Conservation (phyloP, 495 filamentous ascomycete genomes). For the Penicillium riverlandense region DNA sequence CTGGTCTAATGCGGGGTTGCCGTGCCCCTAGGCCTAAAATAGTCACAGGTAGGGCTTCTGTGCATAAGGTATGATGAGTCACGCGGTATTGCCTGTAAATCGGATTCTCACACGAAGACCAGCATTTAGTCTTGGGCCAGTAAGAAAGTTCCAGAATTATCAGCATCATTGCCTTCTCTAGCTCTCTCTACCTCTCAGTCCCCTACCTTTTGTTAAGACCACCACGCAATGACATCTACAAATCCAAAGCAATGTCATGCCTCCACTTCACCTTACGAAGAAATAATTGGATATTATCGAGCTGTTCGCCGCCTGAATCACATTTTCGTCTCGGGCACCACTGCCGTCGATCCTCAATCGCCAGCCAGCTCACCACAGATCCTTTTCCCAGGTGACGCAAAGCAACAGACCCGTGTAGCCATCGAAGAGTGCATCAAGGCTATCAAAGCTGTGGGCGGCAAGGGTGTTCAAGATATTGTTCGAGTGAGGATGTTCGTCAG, state of each 20-base stretch:
- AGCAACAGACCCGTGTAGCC: conserved; percentile 29
- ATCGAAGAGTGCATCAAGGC: conserved; percentile 34
- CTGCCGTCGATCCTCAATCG: conserved; percentile 30
- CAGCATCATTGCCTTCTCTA: too few species aligned
- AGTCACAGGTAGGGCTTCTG: too few species aligned
- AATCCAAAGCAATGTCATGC: conserved; percentile 16
- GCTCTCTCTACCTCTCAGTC: too few species aligned
- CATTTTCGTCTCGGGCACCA: conserved; percentile 42
- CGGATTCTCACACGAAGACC: too few species aligned
- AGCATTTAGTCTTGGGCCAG: too few species aligned
- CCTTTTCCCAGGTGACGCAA: conserved; percentile 31
- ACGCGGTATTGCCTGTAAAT: too few species aligned
- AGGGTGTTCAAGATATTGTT: conserved; percentile 28
- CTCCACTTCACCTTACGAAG: conserved; percentile 37
- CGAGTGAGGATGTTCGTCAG: conserved; percentile 36
- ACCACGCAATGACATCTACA: too few species aligned
- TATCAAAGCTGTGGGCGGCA: conserved; percentile 32
- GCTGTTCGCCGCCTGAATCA: conserved; percentile 35
- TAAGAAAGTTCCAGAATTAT: too few species aligned
- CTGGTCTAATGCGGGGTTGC: too few species aligned
- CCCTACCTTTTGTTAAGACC: too few species aligned
- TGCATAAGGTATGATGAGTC: too few species aligned
- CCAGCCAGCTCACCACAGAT: conserved; percentile 25
- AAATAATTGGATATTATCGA: conserved; percentile 38
- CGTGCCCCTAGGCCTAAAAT: too few species aligned